Conservation (phyloP, 257 asterid species). For the Ajuga chamaepitys region DNA sequence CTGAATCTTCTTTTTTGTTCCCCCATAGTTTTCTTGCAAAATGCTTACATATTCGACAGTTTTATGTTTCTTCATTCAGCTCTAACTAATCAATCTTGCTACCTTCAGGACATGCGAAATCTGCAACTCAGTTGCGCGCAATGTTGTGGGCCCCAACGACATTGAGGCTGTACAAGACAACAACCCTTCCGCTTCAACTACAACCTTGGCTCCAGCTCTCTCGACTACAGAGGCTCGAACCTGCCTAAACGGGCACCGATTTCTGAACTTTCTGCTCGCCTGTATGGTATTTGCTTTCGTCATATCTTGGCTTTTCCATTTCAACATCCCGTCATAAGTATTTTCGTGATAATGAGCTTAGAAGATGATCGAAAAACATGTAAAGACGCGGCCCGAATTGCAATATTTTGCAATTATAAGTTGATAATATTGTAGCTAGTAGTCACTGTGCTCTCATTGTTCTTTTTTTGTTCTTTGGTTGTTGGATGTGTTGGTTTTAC, state of each 20-base stretch:
- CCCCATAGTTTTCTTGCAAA: neutral
- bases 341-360: neutral
- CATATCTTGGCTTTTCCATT: slow-evolving; percentile 91
- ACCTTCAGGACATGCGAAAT: slow-evolving; percentile 83
- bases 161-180: slow-evolving; percentile 39
- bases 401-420: neutral
- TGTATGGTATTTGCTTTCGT: slow-evolving; percentile 88
- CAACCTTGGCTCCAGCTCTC: slow-evolving; percentile 17
- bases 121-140: slow-evolving; percentile 72
- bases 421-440: neutral
- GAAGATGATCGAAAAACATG: slow-evolving; percentile 2
- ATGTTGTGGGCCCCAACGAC: slow-evolving; percentile 59
- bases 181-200: slow-evolving; percentile 10
- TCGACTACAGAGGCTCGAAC: slow-evolving; percentile 29
- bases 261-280: slow-evolving; percentile 67
- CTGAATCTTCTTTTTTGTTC: too few species aligned
- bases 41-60: neutral
- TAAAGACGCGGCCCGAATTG: slow-evolving; percentile 2
- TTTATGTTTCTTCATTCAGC: neutral
- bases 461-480: neutral
- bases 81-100: slow-evolving; percentile 1
- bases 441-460: slow-evolving; percentile 7
- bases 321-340: slow-evolving; percentile 60
- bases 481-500: neutral
- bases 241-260: slow-evolving; percentile 70